A percentile compares a stretch with the other conserved stretches of the same genome.
phyloP scores from a whole-genome alignment of 176 grass and related monocot species.

The Aechmea fasciata region DNA sequence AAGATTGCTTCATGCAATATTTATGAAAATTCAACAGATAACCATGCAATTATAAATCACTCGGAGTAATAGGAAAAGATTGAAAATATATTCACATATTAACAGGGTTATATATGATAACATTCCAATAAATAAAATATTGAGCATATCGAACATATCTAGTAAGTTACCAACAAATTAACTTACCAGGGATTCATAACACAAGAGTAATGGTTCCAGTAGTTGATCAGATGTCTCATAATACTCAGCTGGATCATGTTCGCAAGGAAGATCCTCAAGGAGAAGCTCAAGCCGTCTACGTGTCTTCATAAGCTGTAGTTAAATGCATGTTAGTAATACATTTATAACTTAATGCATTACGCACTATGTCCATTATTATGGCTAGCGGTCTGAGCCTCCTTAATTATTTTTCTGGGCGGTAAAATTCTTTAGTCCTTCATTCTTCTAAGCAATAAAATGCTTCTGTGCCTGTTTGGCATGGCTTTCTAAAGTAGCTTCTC shows the following conservation, averaged over 20 bases:
- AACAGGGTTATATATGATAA: too few species aligned
- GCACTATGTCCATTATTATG: neutral
- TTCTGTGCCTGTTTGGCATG: too few species aligned
- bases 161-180: neutral
- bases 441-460: too few species aligned
- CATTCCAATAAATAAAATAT: too few species aligned
- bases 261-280: conserved; percentile 70
- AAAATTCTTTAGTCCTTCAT: neutral
- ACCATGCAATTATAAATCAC: neutral
- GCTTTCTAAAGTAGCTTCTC: too few species aligned
- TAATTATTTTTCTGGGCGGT: neutral
- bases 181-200: conserved; percentile 82
- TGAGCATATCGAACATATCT: too few species aligned
- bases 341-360: neutral
- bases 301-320: conserved; percentile 63
- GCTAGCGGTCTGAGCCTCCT: neutral
- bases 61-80: too few species aligned
- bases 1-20: conserved; percentile 65
- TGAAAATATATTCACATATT: too few species aligned
- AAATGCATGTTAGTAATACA: conserved; percentile 11
- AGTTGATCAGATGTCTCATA: conserved; percentile 75
- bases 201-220: conserved; percentile 72
- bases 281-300: conserved; percentile 54
- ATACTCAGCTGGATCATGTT: conserved; percentile 60
- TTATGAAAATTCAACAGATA: conserved; percentile 7